Conservation (phyloP, 208 protist species). For the Trypanosoma mega region DNA sequence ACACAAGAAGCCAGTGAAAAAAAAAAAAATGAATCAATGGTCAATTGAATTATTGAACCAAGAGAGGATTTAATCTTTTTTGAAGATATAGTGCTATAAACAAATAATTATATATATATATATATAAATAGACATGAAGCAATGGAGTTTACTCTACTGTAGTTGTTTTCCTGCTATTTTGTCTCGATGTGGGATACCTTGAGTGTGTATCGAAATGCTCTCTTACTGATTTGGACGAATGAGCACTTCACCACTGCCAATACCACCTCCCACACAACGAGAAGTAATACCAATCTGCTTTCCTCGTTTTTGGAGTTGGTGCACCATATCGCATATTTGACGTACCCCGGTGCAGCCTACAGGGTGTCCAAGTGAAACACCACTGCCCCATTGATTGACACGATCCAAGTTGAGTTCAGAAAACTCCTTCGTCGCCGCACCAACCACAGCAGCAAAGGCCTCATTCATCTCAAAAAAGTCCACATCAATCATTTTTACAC, state of each 20-base stretch:
- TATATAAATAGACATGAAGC: constrained; percentile 10
- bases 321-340: constrained; percentile 82
- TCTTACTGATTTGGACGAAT: constrained; percentile 48
- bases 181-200: no score
- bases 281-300: constrained; percentile 78
- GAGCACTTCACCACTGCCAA: constrained; percentile 89
- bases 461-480: constrained; percentile 97
- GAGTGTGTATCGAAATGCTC: no score
- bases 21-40: constrained; percentile 5
- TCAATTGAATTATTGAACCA: constrained; percentile 9
- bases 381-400: constrained; percentile 95
- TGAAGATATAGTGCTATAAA: neutral
- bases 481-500: constrained; percentile 64
- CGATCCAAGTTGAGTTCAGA: constrained; percentile 71
- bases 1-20: constrained; percentile 3
- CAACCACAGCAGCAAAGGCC: constrained; percentile 95
- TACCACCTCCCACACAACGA: constrained; percentile 97
- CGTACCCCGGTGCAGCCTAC: constrained; percentile 92
- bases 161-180: no score
- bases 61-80: no score
- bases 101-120: constrained; percentile 1
- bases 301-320: constrained; percentile 59
- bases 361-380: constrained; percentile 94
- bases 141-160: constrained; percentile 1
- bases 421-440: constrained; percentile 84